Percentiles rank a stretch among this genome's conserved stretches.
These are phyloP conservation scores for Phytomonas francai DNA, from an alignment of 208 protist species.

Conservation along the genomic window DNA sequence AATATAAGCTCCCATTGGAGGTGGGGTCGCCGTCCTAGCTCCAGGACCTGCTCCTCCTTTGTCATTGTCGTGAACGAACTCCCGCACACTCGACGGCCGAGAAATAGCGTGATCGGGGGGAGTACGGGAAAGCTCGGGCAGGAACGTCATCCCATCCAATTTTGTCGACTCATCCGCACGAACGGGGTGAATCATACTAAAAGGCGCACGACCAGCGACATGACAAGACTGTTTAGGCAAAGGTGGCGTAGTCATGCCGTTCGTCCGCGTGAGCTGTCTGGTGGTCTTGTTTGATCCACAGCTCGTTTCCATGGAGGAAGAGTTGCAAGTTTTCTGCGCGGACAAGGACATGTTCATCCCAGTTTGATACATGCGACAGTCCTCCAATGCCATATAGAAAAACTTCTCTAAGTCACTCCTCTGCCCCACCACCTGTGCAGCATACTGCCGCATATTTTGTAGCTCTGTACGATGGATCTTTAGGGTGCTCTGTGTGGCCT, in stretches of 20 bases:
- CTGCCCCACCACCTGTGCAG: constrained; percentile 46
- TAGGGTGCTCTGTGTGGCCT: constrained; percentile 29
- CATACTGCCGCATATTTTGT: constrained; percentile 34
- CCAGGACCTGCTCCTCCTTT: background rate
- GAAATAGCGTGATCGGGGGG: background rate
- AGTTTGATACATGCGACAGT: constrained; percentile 37
- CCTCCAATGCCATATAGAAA: constrained; percentile 60
- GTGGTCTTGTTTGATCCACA: background rate
- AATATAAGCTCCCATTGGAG: constrained; percentile 26
- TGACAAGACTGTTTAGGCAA: background rate
- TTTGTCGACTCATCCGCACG: background rate
- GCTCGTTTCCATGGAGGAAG: background rate
- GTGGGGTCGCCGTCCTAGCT: background rate
- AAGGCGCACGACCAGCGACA: background rate
- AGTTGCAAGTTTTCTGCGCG: constrained; percentile 2
- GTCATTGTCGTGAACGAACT: background rate
- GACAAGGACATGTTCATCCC: constrained; percentile 9
- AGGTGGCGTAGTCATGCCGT: background rate
- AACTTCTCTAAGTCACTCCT: constrained; percentile 72
- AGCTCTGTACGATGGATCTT: constrained; percentile 44
- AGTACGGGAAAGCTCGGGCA: background rate
- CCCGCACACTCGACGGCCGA: background rate
- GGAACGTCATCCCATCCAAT: background rate
- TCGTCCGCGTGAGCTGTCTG: background rate
- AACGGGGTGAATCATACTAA: background rate